A percentile compares a stretch with the other conserved stretches of the same genome.
Evolutionary conservation across 495 filamentous ascomycete genomes (phyloP).

Genomic region (Neurospora tetrasperma): DNA sequence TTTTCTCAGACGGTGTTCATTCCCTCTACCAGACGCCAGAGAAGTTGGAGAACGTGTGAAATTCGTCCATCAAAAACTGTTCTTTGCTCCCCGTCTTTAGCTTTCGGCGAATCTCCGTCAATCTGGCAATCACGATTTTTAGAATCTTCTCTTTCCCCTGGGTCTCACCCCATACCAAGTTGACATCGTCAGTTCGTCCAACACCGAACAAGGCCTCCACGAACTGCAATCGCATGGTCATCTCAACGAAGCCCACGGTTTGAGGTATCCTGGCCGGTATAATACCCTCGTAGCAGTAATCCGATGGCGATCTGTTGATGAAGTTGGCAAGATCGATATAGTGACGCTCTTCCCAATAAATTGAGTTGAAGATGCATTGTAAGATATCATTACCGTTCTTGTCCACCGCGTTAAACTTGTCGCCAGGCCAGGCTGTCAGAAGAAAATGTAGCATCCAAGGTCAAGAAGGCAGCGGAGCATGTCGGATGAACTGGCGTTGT

Average conservation of each 20-base stretch:
- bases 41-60: background rate
- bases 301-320: background rate
- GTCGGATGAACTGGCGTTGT: background rate
- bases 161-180: background rate
- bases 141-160: background rate
- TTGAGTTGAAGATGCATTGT: background rate
- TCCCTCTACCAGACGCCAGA: background rate
- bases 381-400: background rate
- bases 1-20: background rate
- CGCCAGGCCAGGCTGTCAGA: background rate
- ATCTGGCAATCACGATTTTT: background rate
- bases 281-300: accelerated
- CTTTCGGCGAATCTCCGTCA: background rate
- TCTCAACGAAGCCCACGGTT: background rate
- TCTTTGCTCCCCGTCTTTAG: background rate
- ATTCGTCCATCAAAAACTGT: accelerated
- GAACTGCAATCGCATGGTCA: background rate
- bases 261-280: background rate
- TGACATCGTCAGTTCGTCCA: background rate
- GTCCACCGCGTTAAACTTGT: background rate
- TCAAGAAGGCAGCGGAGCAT: background rate
- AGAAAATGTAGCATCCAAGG: background rate
- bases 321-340: background rate
- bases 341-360: background rate
- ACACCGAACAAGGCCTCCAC: background rate